Conservation (phyloP, 2,329 filamentous ascomycete species). For the Epichloe sp. region DNA sequence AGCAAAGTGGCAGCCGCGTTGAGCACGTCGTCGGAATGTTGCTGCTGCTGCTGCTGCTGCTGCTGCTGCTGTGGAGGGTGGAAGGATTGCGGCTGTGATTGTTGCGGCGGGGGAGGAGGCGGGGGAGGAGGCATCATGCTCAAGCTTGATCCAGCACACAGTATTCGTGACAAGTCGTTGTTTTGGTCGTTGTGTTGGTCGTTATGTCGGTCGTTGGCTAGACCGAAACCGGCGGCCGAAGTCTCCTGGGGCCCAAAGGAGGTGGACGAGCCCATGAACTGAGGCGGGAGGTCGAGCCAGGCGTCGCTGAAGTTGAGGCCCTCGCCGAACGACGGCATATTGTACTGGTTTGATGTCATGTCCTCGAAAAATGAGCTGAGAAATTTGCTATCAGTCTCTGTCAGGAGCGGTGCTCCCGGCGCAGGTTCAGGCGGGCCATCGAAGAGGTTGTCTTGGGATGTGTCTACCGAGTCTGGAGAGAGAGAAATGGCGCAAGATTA, state of each 20-base stretch:
- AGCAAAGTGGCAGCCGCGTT: constrained; percentile 39
- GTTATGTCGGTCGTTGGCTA: constrained; percentile 8
- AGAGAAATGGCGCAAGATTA: constrained; percentile 6
- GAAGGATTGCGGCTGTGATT: constrained; percentile 7
- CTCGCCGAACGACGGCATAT: constrained; percentile 36
- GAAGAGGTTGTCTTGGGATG: constrained; percentile 30
- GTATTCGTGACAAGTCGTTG: constrained; percentile 6
- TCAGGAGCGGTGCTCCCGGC: constrained; percentile 51
- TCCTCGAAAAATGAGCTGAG: constrained; percentile 45
- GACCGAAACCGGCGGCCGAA: constrained; percentile 7
- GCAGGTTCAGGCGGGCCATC: constrained; percentile 46
- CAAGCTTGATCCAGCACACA: constrained; percentile 15
- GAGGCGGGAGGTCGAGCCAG: constrained; percentile 48
- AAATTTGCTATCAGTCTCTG: constrained; percentile 45
- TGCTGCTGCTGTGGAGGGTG: constrained; percentile 11
- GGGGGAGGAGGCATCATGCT: constrained; percentile 26
- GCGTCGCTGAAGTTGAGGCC: constrained; percentile 35
- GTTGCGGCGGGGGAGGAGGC: constrained; percentile 14
- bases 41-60: constrained; percentile 12
- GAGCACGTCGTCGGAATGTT: constrained; percentile 39
- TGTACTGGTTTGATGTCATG: constrained; percentile 37
- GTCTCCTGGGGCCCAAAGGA: constrained; percentile 42
- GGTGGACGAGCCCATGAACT: constrained; percentile 52
- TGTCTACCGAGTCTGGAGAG: constrained; percentile 30
- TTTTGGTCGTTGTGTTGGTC: constrained; percentile 6